phyloP scores from a whole-genome alignment of 1,284 basidiomycete species.

The Cutaneotrichosporon sp. region DNA sequence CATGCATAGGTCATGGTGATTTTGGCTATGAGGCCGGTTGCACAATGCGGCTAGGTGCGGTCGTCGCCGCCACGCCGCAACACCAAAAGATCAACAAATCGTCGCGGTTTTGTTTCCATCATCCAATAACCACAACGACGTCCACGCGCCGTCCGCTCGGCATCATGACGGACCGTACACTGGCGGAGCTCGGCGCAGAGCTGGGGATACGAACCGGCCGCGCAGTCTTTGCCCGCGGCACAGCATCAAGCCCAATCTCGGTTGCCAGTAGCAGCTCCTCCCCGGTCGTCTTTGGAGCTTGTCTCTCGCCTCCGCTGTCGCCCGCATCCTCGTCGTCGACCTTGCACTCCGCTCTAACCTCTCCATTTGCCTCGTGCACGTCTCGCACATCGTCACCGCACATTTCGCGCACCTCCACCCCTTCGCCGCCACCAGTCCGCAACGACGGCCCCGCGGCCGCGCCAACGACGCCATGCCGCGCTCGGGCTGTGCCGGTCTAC shows the following conservation, averaged over 20 bases:
- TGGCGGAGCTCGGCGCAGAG: constrained; percentile 4
- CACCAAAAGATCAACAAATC: no score
- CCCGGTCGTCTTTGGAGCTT: no score
- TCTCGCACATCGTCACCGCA: constrained; percentile 17
- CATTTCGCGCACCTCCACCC: constrained; percentile 8
- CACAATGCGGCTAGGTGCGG: no score
- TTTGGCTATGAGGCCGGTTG: no score
- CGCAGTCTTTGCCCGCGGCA: constrained; percentile 12
- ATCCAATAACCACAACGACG: background rate
- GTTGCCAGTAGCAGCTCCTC: constrained; percentile 16
- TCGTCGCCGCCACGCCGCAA: no score
- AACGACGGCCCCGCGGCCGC: background rate
- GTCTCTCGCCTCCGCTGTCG: background rate
- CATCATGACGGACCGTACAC: background rate
- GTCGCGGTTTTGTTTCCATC: no score
- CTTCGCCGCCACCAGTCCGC: background rate
- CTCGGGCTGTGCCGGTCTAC: constrained; percentile 5
- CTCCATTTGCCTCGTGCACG: no score
- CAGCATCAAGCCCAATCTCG: constrained; percentile 22
- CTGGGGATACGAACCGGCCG: background rate
- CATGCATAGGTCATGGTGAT: no score
- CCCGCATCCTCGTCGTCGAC: background rate
- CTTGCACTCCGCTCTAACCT: background rate
- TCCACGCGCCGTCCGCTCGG: background rate
- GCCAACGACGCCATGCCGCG: background rate